These are phyloP conservation scores for Catenaria anguillulae DNA, from an alignment of 371 early-diverging fungal genomes.

Conservation along the genomic window DNA sequence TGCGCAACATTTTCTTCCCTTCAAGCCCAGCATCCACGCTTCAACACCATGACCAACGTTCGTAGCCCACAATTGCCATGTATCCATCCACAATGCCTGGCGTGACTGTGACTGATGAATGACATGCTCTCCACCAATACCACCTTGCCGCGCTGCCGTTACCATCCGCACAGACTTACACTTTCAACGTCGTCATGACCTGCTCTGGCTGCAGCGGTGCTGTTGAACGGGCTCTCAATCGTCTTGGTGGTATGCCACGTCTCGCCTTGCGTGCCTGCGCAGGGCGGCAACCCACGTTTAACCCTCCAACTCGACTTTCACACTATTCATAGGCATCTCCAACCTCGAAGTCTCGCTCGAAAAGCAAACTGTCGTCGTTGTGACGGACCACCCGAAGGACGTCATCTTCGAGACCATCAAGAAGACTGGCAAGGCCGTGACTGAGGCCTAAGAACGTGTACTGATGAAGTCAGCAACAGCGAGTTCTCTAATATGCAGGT, in stretches of 20 bases:
- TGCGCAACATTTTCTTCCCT: too few relatives aligned
- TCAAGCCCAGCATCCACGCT: too few relatives aligned
- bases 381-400: slow-evolving; percentile 32
- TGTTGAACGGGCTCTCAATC: slow-evolving; percentile 49
- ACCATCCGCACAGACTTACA: slow-evolving; percentile 29
- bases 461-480: neutral
- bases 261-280: too few relatives aligned
- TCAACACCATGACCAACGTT: too few relatives aligned
- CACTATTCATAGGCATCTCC: slow-evolving; percentile 31
- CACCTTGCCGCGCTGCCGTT: too few relatives aligned
- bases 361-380: slow-evolving; percentile 50
- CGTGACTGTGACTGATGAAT: too few relatives aligned
- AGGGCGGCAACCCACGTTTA: too few relatives aligned
- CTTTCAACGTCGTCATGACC: slow-evolving; percentile 64
- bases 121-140: too few relatives aligned
- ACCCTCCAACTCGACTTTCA: too few relatives aligned
- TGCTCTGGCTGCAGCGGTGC: slow-evolving; percentile 69
- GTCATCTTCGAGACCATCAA: slow-evolving; percentile 50
- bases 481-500: slow-evolving; percentile 1
- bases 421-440: slow-evolving; percentile 49
- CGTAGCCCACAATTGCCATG: too few relatives aligned
- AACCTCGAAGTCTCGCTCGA: slow-evolving; percentile 50
- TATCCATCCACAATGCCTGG: too few relatives aligned
- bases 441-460: neutral
- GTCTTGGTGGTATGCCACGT: slow-evolving; percentile 40